These are phyloP conservation scores for Chenopodium quinoa DNA, from an alignment of 148 eudicot species.

Conservation along the genomic window DNA sequence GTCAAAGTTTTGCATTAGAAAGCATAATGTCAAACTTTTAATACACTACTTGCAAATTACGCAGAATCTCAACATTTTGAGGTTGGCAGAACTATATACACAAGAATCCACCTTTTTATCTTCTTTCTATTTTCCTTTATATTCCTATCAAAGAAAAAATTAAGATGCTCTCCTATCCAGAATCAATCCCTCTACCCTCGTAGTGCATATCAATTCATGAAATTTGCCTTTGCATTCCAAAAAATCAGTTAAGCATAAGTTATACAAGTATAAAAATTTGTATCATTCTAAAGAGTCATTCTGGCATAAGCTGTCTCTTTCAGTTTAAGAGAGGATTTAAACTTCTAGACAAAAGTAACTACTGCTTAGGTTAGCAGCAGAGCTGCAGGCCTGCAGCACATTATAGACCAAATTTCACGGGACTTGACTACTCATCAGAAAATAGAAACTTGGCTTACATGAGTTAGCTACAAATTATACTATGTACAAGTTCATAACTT, in stretches of 20 bases:
- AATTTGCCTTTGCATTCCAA: background rate
- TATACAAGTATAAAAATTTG: too few relatives aligned
- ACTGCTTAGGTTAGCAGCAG: background rate
- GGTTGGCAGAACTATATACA: background rate
- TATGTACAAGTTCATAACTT: background rate
- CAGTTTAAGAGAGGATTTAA: background rate
- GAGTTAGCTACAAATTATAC: background rate
- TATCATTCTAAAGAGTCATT: background rate
- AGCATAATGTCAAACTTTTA: background rate
- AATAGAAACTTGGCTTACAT: background rate
- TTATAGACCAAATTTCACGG: background rate
- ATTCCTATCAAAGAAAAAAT: background rate
- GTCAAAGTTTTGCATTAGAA: too few relatives aligned
- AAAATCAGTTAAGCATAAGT: background rate
- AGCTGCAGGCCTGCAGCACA: background rate
- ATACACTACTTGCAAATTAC: background rate
- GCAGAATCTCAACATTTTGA: background rate
- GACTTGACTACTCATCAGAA: background rate
- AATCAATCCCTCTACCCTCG: background rate
- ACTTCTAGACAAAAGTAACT: background rate
- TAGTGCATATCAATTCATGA: slow-evolving; percentile 4
- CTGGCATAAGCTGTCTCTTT: background rate
- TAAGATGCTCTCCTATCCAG: background rate
- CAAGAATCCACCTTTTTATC: background rate
- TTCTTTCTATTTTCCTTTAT: background rate